Evolutionary conservation across 1,284 basidiomycete genomes (phyloP), one percentile per base, ranked within the genome.

Genomic region (Bjerkandera adusta): DNA sequence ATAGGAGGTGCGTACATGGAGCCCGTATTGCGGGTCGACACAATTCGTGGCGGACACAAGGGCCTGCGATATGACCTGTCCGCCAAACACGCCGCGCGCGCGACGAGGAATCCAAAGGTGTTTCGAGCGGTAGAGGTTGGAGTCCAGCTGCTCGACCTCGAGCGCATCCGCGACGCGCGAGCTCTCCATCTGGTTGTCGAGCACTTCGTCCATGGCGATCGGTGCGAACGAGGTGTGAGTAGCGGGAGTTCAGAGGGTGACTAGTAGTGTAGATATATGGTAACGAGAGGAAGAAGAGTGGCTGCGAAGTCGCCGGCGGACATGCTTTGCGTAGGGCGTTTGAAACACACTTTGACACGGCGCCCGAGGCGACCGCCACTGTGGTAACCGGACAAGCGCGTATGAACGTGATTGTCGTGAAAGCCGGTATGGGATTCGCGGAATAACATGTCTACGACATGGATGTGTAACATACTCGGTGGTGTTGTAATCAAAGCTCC

Each of bases 31-130:
- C 15, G 79, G 68, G 43, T 82, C 71, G 1, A 94, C 83, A 37
- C 85, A 85, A 53, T 82, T 80, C 18, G 85, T 85, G 4, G 91
- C 90, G 11, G 89, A 82, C 12, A 88, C 79, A 24, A 93, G 70
- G 4, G 89, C 89, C 60, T 94, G 92, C 7, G 86, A 92, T 55
- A 96, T 92, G 49, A 95, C 92, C 63, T 90, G 88, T 54, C 92
- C 93, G 45, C 93, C 92, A 57, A 92, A 95, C 4, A 92, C 91
- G 20, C 92, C 91, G 50, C 91, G 75, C 15, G 79, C 77, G 15
- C 76, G 71, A 8, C 66, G 63, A 1, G 89, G 90, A 12, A 81
- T 53, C 76, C 81, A 89, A 1, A 94, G 72, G 1, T 79, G 79
- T 56, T 80, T 85, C 0, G 86, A 89, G 26, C 85, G 79, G 62